phyloP scores from a whole-genome alignment of 257 asterid species.

The Nicotiana noctiflora region DNA sequence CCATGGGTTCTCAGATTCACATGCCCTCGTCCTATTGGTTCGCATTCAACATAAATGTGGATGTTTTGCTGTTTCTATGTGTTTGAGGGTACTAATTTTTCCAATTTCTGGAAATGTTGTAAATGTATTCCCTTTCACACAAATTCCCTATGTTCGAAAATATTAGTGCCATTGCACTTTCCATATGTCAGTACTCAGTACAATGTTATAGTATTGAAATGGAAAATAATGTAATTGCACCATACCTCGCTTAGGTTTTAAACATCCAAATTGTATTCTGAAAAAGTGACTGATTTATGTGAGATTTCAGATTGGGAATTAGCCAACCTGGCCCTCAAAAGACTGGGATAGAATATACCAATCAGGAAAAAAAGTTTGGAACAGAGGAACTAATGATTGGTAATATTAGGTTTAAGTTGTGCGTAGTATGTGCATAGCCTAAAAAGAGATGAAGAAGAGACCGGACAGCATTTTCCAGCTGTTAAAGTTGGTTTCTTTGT shows the following conservation, averaged over 20 bases:
- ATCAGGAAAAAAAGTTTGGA: neutral
- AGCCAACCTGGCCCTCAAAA: neutral
- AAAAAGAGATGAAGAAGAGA: neutral
- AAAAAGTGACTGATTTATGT: neutral
- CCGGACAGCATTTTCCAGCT: neutral
- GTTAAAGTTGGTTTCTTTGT: neutral
- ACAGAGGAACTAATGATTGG: neutral
- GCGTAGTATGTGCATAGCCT: neutral
- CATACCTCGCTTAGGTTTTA: neutral
- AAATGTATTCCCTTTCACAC: too few species aligned
- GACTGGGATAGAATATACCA: neutral
- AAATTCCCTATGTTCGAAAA: too few species aligned
- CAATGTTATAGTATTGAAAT: neutral
- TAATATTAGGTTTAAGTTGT: neutral
- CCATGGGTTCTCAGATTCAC: too few species aligned
- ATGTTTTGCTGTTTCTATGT: too few species aligned
- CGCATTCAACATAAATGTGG: too few species aligned
- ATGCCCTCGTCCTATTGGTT: too few species aligned
- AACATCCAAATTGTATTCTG: neutral
- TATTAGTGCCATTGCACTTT: too few species aligned
- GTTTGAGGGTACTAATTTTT: too few species aligned
- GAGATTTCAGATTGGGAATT: neutral
- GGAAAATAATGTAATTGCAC: neutral
- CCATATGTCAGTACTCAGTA: too few species aligned
- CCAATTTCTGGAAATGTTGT: too few species aligned